These are phyloP conservation scores for Rubroboletus pulcherrimus DNA, from an alignment of 768 basidiomycete species.

Conservation along the genomic window DNA sequence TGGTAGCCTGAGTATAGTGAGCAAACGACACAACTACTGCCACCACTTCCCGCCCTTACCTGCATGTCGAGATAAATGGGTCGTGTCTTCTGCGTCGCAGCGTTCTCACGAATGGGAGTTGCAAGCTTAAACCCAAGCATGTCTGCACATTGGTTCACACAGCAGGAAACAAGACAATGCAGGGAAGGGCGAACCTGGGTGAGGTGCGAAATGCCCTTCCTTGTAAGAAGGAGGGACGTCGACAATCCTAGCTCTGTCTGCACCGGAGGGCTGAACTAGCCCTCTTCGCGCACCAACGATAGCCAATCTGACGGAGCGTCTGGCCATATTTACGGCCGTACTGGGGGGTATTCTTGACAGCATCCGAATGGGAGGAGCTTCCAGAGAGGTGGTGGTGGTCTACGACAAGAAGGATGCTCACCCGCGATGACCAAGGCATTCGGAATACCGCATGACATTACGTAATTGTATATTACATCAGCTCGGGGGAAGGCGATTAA, in stretches of 20 bases:
- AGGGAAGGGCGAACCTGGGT: conserved; percentile 49
- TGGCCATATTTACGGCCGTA: conserved; percentile 26
- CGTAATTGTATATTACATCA: conserved; percentile 16
- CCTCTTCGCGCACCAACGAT: conserved; percentile 41
- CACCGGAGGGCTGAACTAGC: conserved; percentile 78
- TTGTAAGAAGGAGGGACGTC: conserved; percentile 74
- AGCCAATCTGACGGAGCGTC: conserved; percentile 22
- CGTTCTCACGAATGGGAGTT: conserved; percentile 54
- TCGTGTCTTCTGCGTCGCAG: conserved; percentile 57
- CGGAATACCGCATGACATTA: conserved; percentile 10
- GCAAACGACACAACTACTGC: background rate
- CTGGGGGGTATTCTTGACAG: conserved; percentile 51
- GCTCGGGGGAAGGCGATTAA: conserved; percentile 6
- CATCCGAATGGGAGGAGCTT: conserved; percentile 38
- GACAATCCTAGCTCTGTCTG: conserved; percentile 79
- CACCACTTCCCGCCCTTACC: conserved; percentile 40
- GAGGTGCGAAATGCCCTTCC: conserved; percentile 64
- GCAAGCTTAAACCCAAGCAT: conserved; percentile 88
- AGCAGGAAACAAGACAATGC: background rate
- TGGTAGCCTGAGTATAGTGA: conserved; percentile 69
- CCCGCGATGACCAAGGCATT: conserved; percentile 3
- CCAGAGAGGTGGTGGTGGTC: conserved; percentile 11
- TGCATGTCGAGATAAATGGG: conserved; percentile 99
- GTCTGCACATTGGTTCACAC: conserved; percentile 44
- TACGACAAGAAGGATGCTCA: background rate